Percentiles rank a stretch among this genome's conserved stretches.
These are phyloP conservation scores for Colletotrichum limetticola DNA, from an alignment of 2,329 filamentous ascomycete species.

Conservation along the genomic window DNA sequence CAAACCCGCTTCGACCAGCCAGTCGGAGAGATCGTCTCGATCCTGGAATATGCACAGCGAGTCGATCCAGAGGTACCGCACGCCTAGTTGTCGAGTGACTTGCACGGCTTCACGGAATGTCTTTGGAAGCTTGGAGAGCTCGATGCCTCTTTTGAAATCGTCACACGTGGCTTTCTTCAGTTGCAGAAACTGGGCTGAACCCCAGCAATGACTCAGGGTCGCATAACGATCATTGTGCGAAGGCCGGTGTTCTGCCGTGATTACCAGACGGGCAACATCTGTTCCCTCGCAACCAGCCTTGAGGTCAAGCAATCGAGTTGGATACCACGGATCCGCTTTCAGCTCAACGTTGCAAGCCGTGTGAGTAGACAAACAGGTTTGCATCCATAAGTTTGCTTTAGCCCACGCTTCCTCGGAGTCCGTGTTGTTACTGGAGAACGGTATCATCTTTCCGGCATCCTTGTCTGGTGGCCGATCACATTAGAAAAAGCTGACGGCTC, in stretches of 20 bases:
- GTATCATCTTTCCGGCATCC: neutral
- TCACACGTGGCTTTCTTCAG: neutral
- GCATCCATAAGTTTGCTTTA: neutral
- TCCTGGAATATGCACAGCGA: conserved; percentile 34
- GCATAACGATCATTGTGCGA: neutral
- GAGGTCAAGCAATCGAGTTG: conserved; percentile 10
- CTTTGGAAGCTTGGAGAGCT: conserved; percentile 3
- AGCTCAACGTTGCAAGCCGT: conserved; percentile 2
- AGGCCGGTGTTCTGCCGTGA: neutral
- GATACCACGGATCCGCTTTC: neutral
- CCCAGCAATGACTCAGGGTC: conserved; percentile 24
- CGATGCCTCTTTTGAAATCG: neutral
- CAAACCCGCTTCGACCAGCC: conserved; percentile 30
- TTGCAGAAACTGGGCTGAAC: conserved; percentile 13
- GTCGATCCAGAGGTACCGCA: conserved; percentile 33
- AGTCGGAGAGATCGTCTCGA: conserved; percentile 32
- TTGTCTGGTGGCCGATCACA: neutral
- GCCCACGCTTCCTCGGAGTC: conserved; percentile 4
- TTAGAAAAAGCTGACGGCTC: neutral
- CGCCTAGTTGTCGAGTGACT: conserved; percentile 1
- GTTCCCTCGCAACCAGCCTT: neutral
- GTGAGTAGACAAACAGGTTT: neutral
- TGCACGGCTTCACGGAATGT: conserved; percentile 25
- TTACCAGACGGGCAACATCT: neutral
- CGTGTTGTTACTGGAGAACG: neutral